These are phyloP conservation scores for Diaporthe nobilis DNA, from an alignment of 2,329 filamentous ascomycete genomes.

Conservation along the genomic window DNA sequence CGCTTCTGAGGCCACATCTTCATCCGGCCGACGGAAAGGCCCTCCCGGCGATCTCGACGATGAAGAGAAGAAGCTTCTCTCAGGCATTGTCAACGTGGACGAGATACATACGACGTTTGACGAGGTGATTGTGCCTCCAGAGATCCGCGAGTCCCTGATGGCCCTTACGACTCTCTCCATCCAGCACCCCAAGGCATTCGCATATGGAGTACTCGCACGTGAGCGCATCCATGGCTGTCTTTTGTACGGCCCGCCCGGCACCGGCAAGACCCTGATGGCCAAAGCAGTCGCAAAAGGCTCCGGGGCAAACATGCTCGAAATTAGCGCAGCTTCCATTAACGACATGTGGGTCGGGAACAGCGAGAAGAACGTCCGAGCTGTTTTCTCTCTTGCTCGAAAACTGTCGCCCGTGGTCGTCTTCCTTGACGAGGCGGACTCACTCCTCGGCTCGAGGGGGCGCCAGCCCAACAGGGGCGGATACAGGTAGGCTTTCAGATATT, in stretches of 20 bases:
- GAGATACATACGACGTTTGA: conserved; percentile 90
- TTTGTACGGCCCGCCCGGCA: conserved; percentile 89
- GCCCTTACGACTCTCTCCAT: conserved; percentile 91
- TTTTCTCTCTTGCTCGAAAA: conserved; percentile 93
- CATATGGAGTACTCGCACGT: conserved; percentile 91
- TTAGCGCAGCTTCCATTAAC: conserved; percentile 91
- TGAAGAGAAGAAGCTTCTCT: conserved; percentile 86
- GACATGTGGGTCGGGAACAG: conserved; percentile 97
- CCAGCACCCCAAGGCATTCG: conserved; percentile 92
- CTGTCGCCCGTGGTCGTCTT: conserved; percentile 94
- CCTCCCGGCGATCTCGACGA: conserved; percentile 66
- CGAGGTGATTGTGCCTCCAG: conserved; percentile 85
- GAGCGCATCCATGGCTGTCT: conserved; percentile 93
- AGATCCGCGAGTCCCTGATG: conserved; percentile 89
- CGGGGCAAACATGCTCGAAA: conserved; percentile 83
- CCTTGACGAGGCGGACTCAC: conserved; percentile 95
- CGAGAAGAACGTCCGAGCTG: conserved; percentile 94
- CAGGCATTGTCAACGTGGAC: conserved; percentile 84
- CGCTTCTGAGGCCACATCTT: conserved; percentile 45
- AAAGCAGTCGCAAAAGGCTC: conserved; percentile 79
- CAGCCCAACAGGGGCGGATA: conserved; percentile 78
- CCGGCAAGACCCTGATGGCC: conserved; percentile 79
- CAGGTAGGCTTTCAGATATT: conserved; percentile 54
- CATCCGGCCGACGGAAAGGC: conserved; percentile 28
- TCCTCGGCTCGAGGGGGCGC: conserved; percentile 83